Evolutionary conservation across 192 early-diverging fungal species (phyloP).

Genomic region (Podila clonocystis): DNA sequence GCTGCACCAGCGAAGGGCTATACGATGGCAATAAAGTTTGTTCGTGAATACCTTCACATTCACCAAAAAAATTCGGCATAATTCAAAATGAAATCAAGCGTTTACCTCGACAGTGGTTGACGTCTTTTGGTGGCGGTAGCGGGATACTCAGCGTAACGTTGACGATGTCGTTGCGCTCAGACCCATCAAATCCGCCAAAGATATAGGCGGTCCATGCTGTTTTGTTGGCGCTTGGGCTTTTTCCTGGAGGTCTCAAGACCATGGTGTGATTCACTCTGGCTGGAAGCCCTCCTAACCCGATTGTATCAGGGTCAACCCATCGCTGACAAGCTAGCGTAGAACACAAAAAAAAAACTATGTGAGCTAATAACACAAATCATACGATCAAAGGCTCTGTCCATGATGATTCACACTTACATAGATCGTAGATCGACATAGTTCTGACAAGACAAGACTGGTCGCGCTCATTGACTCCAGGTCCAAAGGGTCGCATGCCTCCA

Average conservation of each 20-base stretch:
- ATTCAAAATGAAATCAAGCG: neutral
- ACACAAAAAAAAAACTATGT: neutral
- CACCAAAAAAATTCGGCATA: neutral
- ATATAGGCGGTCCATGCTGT: conserved; percentile 38
- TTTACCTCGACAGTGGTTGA: conserved; percentile 47
- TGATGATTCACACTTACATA: conserved; percentile 30
- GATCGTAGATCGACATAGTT: conserved; percentile 29
- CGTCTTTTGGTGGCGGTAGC: neutral
- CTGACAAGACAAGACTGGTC: conserved; percentile 26
- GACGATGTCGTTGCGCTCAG: conserved; percentile 16
- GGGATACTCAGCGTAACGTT: conserved; percentile 16
- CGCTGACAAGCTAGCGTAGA: conserved; percentile 30
- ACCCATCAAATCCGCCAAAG: conserved; percentile 46
- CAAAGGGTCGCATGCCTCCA: conserved; percentile 44
- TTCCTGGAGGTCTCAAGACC: conserved; percentile 40
- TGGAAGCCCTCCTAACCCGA: neutral
- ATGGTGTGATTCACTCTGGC: conserved; percentile 45
- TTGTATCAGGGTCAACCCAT: conserved; percentile 15
- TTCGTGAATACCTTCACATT: too few relatives aligned
- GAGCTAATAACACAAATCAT: neutral
- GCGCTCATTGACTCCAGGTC: conserved; percentile 15
- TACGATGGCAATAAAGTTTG: neutral
- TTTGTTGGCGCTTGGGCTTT: conserved; percentile 32
- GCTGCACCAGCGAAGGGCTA: conserved; percentile 49
- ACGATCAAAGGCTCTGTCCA: neutral